Evolutionary conservation across 306 rosid species (phyloP).

Genomic region (Sesbania bispinosa): DNA sequence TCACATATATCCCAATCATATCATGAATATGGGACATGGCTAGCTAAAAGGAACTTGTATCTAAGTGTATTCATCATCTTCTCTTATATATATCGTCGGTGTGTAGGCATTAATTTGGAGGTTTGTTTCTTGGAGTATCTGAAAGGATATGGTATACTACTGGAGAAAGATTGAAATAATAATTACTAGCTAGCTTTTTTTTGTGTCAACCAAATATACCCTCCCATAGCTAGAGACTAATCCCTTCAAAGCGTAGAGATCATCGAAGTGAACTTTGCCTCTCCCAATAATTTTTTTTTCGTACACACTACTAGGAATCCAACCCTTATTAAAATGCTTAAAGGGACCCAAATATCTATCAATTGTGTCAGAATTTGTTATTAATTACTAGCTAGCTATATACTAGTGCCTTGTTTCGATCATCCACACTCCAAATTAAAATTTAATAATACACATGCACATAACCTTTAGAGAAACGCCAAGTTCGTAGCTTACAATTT

Average conservation of each 20-base stretch:
- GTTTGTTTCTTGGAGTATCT: constrained; percentile 33
- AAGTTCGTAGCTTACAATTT: constrained; percentile 45
- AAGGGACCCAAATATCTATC: too few species aligned
- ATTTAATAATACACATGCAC: constrained; percentile 19
- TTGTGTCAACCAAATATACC: too few species aligned
- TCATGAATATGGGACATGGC: constrained; percentile 47
- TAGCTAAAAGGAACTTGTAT: constrained; percentile 15
- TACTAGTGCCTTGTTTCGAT: constrained; percentile 4
- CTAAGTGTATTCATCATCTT: neutral
- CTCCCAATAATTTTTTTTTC: too few species aligned
- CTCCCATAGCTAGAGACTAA: too few species aligned
- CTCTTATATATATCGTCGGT: constrained; percentile 16
- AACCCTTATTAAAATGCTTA: too few species aligned
- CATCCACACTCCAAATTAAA: constrained; percentile 29
- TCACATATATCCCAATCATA: constrained; percentile 32
- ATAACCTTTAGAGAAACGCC: constrained; percentile 42
- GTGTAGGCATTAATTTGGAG: constrained; percentile 24
- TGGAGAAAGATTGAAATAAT: constrained; percentile 30
- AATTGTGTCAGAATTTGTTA: too few species aligned
- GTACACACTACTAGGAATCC: too few species aligned
- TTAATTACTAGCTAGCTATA: constrained; percentile 8
- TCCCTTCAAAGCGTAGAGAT: too few species aligned
- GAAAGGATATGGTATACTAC: constrained; percentile 6
- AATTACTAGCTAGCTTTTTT: too few species aligned
- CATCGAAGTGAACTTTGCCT: too few species aligned